Conservation (phyloP, 495 filamentous ascomycete genomes). For the Glarea lozoyensis region DNA sequence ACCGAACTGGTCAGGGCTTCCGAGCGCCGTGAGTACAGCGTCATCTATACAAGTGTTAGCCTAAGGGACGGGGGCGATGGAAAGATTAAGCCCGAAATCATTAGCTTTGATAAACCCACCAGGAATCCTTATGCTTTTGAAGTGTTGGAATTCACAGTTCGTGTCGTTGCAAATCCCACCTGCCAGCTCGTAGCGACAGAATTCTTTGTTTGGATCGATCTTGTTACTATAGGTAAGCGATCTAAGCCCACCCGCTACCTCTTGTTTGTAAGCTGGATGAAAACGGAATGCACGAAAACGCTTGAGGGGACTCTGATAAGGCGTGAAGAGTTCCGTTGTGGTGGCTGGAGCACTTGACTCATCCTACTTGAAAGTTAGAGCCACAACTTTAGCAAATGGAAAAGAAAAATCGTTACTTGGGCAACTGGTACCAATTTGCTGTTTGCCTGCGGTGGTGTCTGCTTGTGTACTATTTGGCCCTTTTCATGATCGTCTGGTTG, state of each 20-base stretch:
- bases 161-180: constrained; percentile 71
- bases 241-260: constrained; percentile 66
- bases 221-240: constrained; percentile 89
- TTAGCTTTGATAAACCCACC: constrained; percentile 40
- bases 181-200: constrained; percentile 67
- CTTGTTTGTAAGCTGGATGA: constrained; percentile 62
- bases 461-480: not conserved
- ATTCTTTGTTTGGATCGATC: constrained; percentile 60
- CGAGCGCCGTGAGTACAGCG: constrained; percentile 75
- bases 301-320: constrained; percentile 77
- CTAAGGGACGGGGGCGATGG: constrained; percentile 43
- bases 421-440: constrained; percentile 19
- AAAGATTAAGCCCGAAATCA: constrained; percentile 14
- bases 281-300: constrained; percentile 84
- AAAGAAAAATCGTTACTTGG: constrained; percentile 28
- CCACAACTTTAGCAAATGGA: not conserved
- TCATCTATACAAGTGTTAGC: constrained; percentile 61
- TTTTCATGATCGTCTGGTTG: too few relatives aligned
- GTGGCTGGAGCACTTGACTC: not conserved
- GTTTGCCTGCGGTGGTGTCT: constrained; percentile 6
- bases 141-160: constrained; percentile 69
- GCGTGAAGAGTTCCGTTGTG: constrained; percentile 37
- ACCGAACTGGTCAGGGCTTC: constrained; percentile 60
- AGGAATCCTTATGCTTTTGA: constrained; percentile 60
- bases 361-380: constrained; percentile 14